These are phyloP conservation scores for Kodamaea fungicola DNA, from an alignment of 1,139 yeast species.

Conservation along the genomic window DNA sequence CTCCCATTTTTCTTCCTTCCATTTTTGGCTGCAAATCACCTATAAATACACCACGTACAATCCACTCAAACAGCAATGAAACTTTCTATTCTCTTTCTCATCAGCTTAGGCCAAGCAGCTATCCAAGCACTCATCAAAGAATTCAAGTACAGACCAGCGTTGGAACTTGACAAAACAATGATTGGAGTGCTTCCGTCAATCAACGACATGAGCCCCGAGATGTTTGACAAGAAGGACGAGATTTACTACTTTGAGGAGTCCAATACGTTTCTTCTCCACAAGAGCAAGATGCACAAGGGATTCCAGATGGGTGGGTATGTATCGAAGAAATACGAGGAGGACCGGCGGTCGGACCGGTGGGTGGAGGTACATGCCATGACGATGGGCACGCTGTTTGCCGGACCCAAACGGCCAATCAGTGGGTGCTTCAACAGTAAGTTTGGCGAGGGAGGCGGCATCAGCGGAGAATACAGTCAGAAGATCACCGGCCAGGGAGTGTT, in stretches of 20 bases:
- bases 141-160: not conserved
- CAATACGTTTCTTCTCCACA: conserved; percentile 14
- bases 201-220: conserved; percentile 1
- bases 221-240: conserved; percentile 10
- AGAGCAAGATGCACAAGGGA: conserved; percentile 16
- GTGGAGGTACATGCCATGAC: conserved; percentile 7
- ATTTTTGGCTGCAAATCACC: no score
- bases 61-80: not conserved
- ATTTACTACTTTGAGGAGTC: conserved; percentile 13
- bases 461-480: conserved; percentile 12
- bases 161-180: not conserved
- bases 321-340: not conserved
- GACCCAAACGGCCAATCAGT: conserved; percentile 11
- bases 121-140: not conserved
- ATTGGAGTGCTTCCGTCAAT: not conserved
- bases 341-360: conserved; percentile 9
- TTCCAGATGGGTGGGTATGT: conserved; percentile 13
- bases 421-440: conserved; percentile 17
- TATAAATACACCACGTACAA: no score
- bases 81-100: not conserved
- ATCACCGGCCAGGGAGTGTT: conserved; percentile 15
- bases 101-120: not conserved
- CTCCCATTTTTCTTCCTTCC: no score
- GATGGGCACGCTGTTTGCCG: not conserved
- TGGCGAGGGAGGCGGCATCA: conserved; percentile 21